Evolutionary conservation across 2,329 filamentous ascomycete genomes (phyloP), one percentile per base, ranked within the genome.

Genomic region (Eutypella sp.): DNA sequence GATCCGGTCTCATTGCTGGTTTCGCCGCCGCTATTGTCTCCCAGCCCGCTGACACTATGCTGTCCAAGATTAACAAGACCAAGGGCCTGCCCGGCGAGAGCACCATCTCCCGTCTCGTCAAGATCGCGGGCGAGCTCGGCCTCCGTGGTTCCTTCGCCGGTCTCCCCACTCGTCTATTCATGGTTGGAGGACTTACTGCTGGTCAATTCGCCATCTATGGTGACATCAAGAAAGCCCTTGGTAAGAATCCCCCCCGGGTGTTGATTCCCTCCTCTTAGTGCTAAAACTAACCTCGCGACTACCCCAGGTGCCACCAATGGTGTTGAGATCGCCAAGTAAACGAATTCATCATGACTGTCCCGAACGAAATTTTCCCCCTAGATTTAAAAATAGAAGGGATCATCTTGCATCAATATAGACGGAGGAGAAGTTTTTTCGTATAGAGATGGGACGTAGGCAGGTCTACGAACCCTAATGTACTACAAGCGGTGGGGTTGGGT

Each of bases 31-130:
- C 85, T 62, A 65, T 87, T 60, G 76, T 89, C 65, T 88, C 85
- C 53, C 85, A 89, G 70, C 85, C 85, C 58, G 85, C 85, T 64
- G 85, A 89, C 68, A 88, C 85, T 58, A 89, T 89, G 84, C 79
- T 89, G 56, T 83, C 78, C 71, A 87, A 87, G 80, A 87, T 88
- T 76, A 88, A 88, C 82, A 88, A 87, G 81, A 84, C 81, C 69
- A 81, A 83, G 58, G 85, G 83, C 70, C 71, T 78, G 45, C 84
- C 84, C 47, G 85, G 85, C 72, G 84, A 89, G 74, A 76, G 85
- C 61, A 88, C 82, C 59, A 78, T 77, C 62, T 76, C 72, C 69
- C 81, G 85, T 69, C 69, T 89, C 56, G 73, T 87, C 72, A 87
- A 88, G 81, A 88, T 89, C 62, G 83, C 72, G 57, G 81, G 80